phyloP scores from a whole-genome alignment of 306 rosid species.

The Ochetophila trinervis region DNA sequence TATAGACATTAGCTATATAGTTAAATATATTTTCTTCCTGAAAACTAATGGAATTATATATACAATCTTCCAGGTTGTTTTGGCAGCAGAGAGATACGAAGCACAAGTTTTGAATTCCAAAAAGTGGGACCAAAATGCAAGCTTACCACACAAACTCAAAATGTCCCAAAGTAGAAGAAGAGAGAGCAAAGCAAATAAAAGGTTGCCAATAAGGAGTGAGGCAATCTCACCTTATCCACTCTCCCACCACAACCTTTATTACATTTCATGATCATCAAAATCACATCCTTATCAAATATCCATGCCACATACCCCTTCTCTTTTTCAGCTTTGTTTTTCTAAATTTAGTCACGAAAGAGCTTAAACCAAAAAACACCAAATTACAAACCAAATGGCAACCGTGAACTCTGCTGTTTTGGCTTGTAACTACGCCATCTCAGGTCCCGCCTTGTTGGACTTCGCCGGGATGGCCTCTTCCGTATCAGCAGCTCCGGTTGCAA shows the following conservation, averaged over 20 bases:
- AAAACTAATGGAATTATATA: no score
- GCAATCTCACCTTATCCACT: conserved; percentile 98
- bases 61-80: background rate
- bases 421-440: conserved; percentile 63
- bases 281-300: conserved; percentile 26
- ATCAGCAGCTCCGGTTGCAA: conserved; percentile 22
- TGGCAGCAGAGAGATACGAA: conserved; percentile 1
- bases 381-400: conserved; percentile 52
- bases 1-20: no score
- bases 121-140: conserved; percentile 46
- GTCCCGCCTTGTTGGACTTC: conserved; percentile 46
- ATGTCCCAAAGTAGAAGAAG: background rate
- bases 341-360: conserved; percentile 5
- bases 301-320: conserved; percentile 6
- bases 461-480: conserved; percentile 41
- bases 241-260: conserved; percentile 56
- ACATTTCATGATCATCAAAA: conserved; percentile 13
- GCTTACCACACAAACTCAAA: conserved; percentile 21
- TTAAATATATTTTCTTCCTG: no score
- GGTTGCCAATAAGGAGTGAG: conserved; percentile 66
- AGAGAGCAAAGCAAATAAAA: conserved; percentile 7
- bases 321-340: background rate
- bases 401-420: conserved; percentile 81
- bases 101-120: conserved; percentile 7
- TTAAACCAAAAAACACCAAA: background rate